These are phyloP conservation scores for Adansonia madagascariensis DNA, from an alignment of 441 rosid species.

Conservation along the genomic window DNA sequence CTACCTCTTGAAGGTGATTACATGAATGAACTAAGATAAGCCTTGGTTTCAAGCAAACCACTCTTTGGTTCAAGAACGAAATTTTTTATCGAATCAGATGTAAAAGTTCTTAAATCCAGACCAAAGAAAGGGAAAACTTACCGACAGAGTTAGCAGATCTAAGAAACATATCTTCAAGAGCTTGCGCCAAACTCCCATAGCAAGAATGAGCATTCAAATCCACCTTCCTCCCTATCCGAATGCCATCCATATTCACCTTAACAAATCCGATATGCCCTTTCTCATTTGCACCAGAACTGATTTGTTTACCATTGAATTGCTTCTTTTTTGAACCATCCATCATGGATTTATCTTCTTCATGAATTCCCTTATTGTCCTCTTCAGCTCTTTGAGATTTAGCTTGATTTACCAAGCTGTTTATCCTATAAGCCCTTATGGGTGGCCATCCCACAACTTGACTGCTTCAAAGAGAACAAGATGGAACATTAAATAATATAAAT, in stretches of 20 bases:
- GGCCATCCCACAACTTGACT: constrained; percentile 87
- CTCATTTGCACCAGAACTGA: constrained; percentile 30
- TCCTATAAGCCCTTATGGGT: constrained; percentile 60
- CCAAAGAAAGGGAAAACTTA: constrained; percentile 13
- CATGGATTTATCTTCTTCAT: constrained; percentile 43
- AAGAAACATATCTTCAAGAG: constrained; percentile 63
- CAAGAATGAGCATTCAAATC: constrained; percentile 60
- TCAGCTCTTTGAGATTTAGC: constrained; percentile 55
- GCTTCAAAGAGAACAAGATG: constrained; percentile 28
- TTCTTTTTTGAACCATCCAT: constrained; percentile 47
- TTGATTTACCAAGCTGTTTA: constrained; percentile 61
- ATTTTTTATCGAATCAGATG: too few relatives aligned
- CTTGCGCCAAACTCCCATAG: constrained; percentile 55
- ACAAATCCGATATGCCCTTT: constrained; percentile 49
- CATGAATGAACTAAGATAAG: too few relatives aligned
- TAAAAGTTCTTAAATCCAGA: too few relatives aligned
- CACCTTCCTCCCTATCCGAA: constrained; percentile 66
- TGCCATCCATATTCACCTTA: constrained; percentile 67
- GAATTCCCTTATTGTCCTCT: constrained; percentile 47
- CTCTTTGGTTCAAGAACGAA: too few relatives aligned
- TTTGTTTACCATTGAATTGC: constrained; percentile 34
- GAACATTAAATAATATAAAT: not conserved
- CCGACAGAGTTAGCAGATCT: constrained; percentile 36
- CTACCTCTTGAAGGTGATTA: too few relatives aligned
- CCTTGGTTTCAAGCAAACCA: too few relatives aligned